Evolutionary conservation across 1,139 yeast genomes (phyloP).

Genomic region (Yueomyces sp.): DNA sequence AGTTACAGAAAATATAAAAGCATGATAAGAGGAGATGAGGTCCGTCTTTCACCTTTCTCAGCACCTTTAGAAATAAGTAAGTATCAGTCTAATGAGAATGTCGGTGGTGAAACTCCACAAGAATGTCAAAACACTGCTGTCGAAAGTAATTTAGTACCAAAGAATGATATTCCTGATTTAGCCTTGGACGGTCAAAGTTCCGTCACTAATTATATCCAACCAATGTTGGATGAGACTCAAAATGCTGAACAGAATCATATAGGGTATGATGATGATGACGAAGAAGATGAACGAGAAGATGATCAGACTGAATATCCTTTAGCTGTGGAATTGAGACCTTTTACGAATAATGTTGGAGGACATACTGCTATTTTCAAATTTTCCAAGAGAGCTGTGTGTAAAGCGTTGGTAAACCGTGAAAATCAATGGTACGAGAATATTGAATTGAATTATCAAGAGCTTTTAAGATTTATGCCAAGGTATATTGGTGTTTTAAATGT

Average conservation of each 20-base stretch:
- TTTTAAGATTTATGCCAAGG: constrained; percentile 77
- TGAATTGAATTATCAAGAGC: constrained; percentile 62
- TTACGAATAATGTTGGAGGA: constrained; percentile 91
- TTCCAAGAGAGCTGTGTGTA: constrained; percentile 89
- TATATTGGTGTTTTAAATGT: constrained; percentile 92
- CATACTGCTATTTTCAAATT: constrained; percentile 94
- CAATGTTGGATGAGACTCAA: too few species aligned
- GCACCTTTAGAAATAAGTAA: too few species aligned
- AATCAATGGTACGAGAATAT: constrained; percentile 84
- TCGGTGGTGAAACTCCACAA: too few species aligned
- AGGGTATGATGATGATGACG: constrained; percentile 7
- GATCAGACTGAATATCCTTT: constrained; percentile 37
- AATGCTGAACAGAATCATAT: constrained; percentile 4
- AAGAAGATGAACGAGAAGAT: constrained; percentile 11
- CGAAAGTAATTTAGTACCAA: too few species aligned
- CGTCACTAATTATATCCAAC: too few species aligned
- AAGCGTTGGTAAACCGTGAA: constrained; percentile 81
- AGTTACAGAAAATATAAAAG: too few species aligned
- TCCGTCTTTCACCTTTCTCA: too few species aligned
- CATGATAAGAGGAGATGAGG: too few species aligned
- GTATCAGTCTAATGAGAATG: too few species aligned
- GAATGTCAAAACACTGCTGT: too few species aligned
- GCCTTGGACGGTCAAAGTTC: too few species aligned
- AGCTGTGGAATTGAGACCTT: constrained; percentile 79
- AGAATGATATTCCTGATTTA: too few species aligned